Percentiles rank a stretch among this genome's conserved stretches.
Conservation (phyloP, 1,284 basidiomycete species). For the Hemileia vastatrix region DNA sequence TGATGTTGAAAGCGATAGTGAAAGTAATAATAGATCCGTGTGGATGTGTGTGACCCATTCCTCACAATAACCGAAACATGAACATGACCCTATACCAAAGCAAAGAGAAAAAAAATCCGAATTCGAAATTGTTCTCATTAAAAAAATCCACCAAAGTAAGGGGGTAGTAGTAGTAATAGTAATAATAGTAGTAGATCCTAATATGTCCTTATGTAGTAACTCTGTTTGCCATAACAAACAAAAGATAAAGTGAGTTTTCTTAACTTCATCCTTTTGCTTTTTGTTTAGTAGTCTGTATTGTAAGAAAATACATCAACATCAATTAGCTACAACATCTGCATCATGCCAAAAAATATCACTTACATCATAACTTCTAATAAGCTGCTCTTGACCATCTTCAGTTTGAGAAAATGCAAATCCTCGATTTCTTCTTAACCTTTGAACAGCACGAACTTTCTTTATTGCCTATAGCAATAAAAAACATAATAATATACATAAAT, state of each 20-base stretch:
- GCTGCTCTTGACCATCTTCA: conserved; percentile 40
- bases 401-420: conserved; percentile 90
- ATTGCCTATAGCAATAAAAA: conserved; percentile 77
- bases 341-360: neutral
- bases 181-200: too few relatives aligned
- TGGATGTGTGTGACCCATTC: too few relatives aligned
- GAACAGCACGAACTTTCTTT: conserved; percentile 91
- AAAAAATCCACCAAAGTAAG: too few relatives aligned
- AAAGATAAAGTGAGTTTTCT: neutral
- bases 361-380: conserved; percentile 39
- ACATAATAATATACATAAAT: neutral
- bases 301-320: neutral
- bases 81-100: too few relatives aligned
- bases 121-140: too few relatives aligned
- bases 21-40: too few relatives aligned
- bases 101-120: too few relatives aligned
- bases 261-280: conserved; percentile 18
- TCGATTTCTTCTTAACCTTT: conserved; percentile 82
- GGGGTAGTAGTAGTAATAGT: too few relatives aligned
- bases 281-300: conserved; percentile 14
- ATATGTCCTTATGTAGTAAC: too few relatives aligned
- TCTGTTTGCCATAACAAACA: too few relatives aligned
- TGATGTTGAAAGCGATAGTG: too few relatives aligned
- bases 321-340: neutral
- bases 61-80: too few relatives aligned